These are phyloP conservation scores for Tillandsia fasciculata DNA, from an alignment of 176 grass and related monocot species.

Conservation along the genomic window DNA sequence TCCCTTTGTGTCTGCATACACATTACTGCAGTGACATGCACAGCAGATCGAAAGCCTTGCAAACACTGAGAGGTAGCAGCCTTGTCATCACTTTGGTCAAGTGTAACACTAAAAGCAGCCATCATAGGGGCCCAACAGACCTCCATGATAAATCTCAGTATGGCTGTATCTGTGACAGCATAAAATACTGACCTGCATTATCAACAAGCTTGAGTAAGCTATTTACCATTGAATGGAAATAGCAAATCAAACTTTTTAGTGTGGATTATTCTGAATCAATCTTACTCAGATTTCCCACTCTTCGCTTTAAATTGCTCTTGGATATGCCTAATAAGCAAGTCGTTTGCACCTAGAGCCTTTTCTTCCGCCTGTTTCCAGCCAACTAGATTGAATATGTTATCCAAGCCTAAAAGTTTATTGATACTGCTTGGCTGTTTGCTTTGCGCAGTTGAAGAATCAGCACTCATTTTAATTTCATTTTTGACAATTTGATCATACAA, in stretches of 20 bases:
- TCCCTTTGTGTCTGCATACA: conserved; percentile 94
- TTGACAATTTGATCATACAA: conserved; percentile 92
- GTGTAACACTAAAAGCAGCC: conserved; percentile 91
- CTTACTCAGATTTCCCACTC: conserved; percentile 84
- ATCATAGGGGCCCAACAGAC: conserved; percentile 99
- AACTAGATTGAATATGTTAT: conserved; percentile 85
- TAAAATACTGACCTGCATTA: conserved; percentile 84
- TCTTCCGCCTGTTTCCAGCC: conserved; percentile 81
- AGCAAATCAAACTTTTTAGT: not conserved
- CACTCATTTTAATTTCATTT: conserved; percentile 98
- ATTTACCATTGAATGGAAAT: not conserved
- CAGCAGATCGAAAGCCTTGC: conserved; percentile 66
- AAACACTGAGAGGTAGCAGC: conserved; percentile 85
- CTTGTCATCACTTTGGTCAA: conserved; percentile 82
- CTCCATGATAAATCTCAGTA: conserved; percentile 95
- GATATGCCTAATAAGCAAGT: conserved; percentile 90
- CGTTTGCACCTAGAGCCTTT: conserved; percentile 81
- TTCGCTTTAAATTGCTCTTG: conserved; percentile 98
- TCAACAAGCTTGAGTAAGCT: conserved; percentile 18
- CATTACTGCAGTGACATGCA: conserved; percentile 90
- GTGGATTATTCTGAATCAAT: not conserved
- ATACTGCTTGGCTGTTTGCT: conserved; percentile 63
- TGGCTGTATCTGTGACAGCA: conserved; percentile 66
- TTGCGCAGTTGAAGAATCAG: conserved; percentile 48
- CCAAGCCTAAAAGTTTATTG: conserved; percentile 84